phyloP scores from a whole-genome alignment of 1,284 basidiomycete species.

The Uromyces viciae-fabae region DNA sequence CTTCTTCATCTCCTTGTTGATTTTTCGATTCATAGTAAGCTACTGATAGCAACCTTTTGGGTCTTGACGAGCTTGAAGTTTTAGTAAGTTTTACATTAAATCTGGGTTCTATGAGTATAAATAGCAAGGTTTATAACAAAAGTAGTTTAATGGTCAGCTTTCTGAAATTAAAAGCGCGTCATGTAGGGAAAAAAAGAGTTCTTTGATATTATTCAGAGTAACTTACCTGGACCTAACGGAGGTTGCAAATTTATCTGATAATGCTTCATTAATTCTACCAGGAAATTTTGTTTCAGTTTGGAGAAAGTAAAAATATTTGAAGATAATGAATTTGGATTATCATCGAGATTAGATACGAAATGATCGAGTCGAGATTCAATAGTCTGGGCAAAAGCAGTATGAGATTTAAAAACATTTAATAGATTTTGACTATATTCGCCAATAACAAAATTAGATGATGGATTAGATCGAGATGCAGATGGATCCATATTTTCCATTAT shows the following conservation, averaged over 20 bases:
- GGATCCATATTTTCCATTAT: not conserved
- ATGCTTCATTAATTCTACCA: constrained; percentile 8
- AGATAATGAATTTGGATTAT: not conserved
- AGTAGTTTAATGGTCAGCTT: not conserved
- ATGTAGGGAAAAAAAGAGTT: not conserved
- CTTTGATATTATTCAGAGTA: too few relatives aligned
- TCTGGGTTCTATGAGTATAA: not conserved
- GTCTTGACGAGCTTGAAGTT: constrained; percentile 9
- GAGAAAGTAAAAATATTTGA: not conserved
- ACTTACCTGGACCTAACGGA: constrained; percentile 22
- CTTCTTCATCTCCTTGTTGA: not conserved
- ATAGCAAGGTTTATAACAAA: not conserved
- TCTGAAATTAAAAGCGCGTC: not conserved
- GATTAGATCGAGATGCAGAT: too few relatives aligned
- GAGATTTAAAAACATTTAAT: constrained; percentile 24
- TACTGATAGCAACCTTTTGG: not conserved
- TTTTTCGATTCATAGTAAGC: not conserved
- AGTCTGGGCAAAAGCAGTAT: constrained; percentile 11
- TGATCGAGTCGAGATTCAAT: constrained; percentile 33
- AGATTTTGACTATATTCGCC: constrained; percentile 14
- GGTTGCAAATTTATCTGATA: constrained; percentile 17
- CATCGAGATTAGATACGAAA: not conserved
- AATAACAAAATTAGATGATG: not conserved
- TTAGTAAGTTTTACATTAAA: constrained; percentile 26
- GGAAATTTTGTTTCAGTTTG: constrained; percentile 23